Percentiles rank a stretch among this genome's conserved stretches.
Evolutionary conservation across 805 yeast species (phyloP).

Genomic region (Lipomyces kockii): DNA sequence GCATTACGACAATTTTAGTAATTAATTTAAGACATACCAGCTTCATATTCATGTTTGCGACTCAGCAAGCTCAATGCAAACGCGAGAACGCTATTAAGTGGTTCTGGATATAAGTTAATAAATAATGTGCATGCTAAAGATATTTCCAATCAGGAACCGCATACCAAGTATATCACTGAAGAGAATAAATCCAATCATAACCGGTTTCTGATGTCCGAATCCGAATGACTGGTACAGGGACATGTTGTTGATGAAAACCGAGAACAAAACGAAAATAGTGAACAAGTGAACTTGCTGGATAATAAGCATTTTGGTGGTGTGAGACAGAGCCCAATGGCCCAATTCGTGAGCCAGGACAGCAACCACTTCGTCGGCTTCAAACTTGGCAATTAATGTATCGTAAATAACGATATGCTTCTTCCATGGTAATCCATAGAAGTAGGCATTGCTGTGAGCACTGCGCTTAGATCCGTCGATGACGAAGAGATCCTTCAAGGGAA

Average conservation of each 20-base stretch:
- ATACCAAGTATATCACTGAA: slow-evolving; percentile 67
- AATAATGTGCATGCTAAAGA: background rate
- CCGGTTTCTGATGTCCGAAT: slow-evolving; percentile 67
- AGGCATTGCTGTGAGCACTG: slow-evolving; percentile 96
- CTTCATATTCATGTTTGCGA: slow-evolving; percentile 90
- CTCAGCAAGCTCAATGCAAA: slow-evolving; percentile 71
- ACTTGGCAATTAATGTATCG: slow-evolving; percentile 86
- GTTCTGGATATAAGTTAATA: slow-evolving; percentile 48
- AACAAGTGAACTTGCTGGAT: slow-evolving; percentile 68
- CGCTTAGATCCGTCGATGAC: slow-evolving; percentile 98
- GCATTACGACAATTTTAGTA: background rate
- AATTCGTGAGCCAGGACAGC: slow-evolving; percentile 98
- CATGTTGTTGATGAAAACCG: slow-evolving; percentile 76
- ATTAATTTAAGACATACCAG: slow-evolving; percentile 62
- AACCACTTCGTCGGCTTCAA: slow-evolving; percentile 76
- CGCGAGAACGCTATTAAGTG: slow-evolving; percentile 70
- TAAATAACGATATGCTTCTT: slow-evolving; percentile 91
- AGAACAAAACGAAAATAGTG: slow-evolving; percentile 70
- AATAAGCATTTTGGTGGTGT: slow-evolving; percentile 74
- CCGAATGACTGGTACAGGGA: slow-evolving; percentile 83
- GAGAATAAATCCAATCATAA: slow-evolving; percentile 77
- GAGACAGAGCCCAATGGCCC: slow-evolving; percentile 96
- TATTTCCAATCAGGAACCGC: background rate
- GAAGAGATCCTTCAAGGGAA: slow-evolving; percentile 84
- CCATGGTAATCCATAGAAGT: slow-evolving; percentile 96